Evolutionary conservation across 345 rosid genomes (phyloP), one percentile per base, ranked within the genome.

Genomic region (Gynandropsis gynandra): DNA sequence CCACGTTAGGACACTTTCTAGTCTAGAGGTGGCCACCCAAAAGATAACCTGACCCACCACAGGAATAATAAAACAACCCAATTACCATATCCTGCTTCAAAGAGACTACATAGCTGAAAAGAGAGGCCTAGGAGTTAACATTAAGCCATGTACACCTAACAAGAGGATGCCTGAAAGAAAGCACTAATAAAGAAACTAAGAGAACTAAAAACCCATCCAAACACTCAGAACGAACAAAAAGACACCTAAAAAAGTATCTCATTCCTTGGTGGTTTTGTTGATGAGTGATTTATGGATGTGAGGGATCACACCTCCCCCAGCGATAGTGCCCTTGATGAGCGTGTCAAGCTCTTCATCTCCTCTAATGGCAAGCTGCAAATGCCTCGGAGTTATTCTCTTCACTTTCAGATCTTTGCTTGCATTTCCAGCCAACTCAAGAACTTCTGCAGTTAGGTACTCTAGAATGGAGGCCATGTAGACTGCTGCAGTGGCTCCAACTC

Each of bases 231-330:
- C 36, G 38, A 33, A 46, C 48, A 54, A 39, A 4, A 38, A 47
- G 50, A 37, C 49, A 34, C 12, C n/a, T n/a, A n/a, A n/a, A n/a
- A n/a, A n/a, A n/a, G n/a, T n/a, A 47, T 12, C 52, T 80, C 62
- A 80, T 4, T 86, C 85, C 65, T 78, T 82, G 66, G 85, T 65
- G 61, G 82, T 71, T 56, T 86, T 86, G 76, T 86, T 86, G 75
- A 82, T 73, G n/a, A 82, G 88, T 35, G 90, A 82, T 70, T 86
- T 86, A 79, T 86, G 95, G 61, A 86, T 86, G 68, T 82, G 95
- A 59, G 95, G 95, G 54, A 86, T 86, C n/a, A 86, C 95, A 50
- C 90, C 90, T 1, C 95, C 95, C 42, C 82, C 82, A 37, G 82
- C 79, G 44, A 74, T 80, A 17, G 90, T 82, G 12, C 90, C 90